phyloP scores from a whole-genome alignment of 441 rosid genomes.

The Corymbia citriodora region DNA sequence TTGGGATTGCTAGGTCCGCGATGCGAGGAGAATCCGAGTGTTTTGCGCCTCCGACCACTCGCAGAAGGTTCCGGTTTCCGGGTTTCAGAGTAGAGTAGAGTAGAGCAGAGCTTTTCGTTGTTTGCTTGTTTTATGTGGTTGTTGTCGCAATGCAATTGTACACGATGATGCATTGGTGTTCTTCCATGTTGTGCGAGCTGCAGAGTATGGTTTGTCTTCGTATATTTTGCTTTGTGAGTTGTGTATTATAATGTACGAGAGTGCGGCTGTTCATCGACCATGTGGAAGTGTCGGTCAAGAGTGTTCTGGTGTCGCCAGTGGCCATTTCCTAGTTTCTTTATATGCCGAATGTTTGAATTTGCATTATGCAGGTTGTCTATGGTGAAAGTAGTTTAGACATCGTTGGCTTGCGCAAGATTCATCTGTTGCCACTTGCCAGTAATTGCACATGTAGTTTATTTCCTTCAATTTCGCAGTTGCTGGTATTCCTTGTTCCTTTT shows the following conservation, averaged over 20 bases:
- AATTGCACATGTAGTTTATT: background rate
- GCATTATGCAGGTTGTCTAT: background rate
- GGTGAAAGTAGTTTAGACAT: background rate
- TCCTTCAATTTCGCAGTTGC: background rate
- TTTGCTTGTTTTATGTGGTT: background rate
- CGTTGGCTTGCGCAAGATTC: background rate
- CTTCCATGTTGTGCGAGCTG: background rate
- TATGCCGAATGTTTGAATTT: background rate
- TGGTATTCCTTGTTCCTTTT: background rate
- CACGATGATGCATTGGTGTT: background rate
- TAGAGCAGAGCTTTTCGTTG: background rate
- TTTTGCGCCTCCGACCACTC: slow-evolving; percentile 38
- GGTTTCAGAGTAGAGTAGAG: background rate
- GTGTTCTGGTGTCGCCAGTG: background rate
- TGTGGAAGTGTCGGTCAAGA: background rate
- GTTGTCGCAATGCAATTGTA: background rate
- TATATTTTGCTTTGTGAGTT: background rate
- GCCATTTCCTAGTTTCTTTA: background rate
- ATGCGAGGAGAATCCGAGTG: slow-evolving; percentile 32
- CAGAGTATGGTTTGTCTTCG: background rate
- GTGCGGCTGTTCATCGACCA: background rate
- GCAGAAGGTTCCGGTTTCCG: slow-evolving; percentile 40
- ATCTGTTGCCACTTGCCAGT: background rate
- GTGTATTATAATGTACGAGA: background rate
- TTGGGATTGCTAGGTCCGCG: slow-evolving; percentile 22